Evolutionary conservation across 2,329 filamentous ascomycete species (phyloP), one percentile per base, ranked within the genome.

Genomic region (Fonsecaea erecta): DNA sequence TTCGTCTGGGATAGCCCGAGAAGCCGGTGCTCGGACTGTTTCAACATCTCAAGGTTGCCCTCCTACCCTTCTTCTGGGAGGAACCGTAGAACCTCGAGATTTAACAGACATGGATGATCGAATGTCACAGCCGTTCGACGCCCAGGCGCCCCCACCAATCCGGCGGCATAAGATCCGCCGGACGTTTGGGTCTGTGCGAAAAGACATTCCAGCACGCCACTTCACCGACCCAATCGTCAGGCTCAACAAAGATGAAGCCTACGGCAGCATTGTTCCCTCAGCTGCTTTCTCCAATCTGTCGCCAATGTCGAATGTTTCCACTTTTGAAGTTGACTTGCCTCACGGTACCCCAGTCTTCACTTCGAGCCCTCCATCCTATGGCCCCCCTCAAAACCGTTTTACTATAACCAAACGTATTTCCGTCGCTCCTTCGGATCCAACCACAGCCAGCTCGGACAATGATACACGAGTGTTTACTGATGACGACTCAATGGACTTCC

Each of bases 401-500:
- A 54, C 60, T 6, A 48, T 70, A 16, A 77, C 77, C 46, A 83
- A 84, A 69, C 81, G 85, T 67, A 77, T 83, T 68, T 88, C 86
- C 16, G 80, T 83, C 52, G 80, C 84, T 48, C 80, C 81, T 60
- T 88, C 86, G 24, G 86, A 88, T 73, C 83, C 84, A 61, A 80
- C 84, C 32, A 78, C 85, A 48, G 80, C 86, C 59, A 86, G 84
- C 18, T 88, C 86, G 30, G 86, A 89, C 71, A 83, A 80, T 72
- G 86, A 88, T 70, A 82, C 82, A 67, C 82, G 83, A 62, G 79
- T 83, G 32, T 80, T 86, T 68, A 82, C 82, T 46, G 85, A 88
- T 66, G 86, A 87, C 69, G 85, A 87, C 70, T 87, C 87, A 66
- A 82, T 82, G 54, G 86, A 88, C 70, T 80, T 85, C 68, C 82